Base-by-base conservation (phyloP, 1,284 basidiomycete species). In the Puccinia polysora region DNA sequence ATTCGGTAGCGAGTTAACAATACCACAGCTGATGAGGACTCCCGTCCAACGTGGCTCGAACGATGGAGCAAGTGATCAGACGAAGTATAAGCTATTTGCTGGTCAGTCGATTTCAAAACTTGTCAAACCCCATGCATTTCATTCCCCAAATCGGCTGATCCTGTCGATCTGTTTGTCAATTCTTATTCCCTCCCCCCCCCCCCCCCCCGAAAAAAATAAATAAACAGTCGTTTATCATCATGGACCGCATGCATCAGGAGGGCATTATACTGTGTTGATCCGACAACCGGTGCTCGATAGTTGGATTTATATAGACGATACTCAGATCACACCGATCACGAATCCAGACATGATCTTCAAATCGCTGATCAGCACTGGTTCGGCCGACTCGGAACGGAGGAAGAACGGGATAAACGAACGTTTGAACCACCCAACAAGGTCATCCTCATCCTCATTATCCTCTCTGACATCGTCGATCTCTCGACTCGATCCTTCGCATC, bases 271-370 rank as follows among this genome's bases (percentile, higher is more conserved):
- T 0, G 86, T 96, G 53, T 89, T 94, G 75, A 89, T 96, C 1
- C 52, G 53, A 43, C 74, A 72, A 40, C 68, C 73, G 20, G 25
- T 78, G 79, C 62, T 80, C 80, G 28, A 81, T 77, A 87, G 84
- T 23, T 97, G 91, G 95, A 84, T 96, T 73, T 87, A 94, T 74
- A 90, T 97, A 72, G 94, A 97, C 80, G 94, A 97, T 78, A 92
- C 95, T 80, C 53, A 50, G 72, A 14, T 76, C 71, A 55, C 53
- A 15, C 28, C 53, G 30, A 55, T 6, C 15, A 28, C 12, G 18
- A 49, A 49, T 49, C 45, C 45, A 15, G 23, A 49, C 45, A 49
- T 14, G 18, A 49, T 49, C 18, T 15, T 49, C 18, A 49, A 23
- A 5, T 49, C 45, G n/a, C n/a, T n/a, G n/a, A n/a, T n/a, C n/a